These are phyloP conservation scores for Fusarium sulawesiense DNA, from an alignment of 2,329 filamentous ascomycete species.

Conservation along the genomic window DNA sequence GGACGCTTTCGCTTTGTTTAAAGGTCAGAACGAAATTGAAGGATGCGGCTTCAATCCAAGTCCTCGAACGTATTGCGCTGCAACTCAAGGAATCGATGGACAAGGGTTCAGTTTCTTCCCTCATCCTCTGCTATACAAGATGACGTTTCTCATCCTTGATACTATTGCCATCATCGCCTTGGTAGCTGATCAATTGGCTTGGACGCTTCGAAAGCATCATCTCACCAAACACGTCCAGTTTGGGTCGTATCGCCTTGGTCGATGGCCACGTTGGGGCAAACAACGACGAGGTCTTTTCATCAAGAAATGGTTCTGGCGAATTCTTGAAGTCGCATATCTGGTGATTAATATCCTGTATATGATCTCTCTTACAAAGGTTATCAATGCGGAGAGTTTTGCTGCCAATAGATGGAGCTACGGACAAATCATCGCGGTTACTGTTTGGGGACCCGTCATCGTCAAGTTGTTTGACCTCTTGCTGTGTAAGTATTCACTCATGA, in stretches of 20 bases:
- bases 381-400: conserved; percentile 52
- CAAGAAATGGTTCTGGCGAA: conserved; percentile 51
- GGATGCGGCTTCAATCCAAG: conserved; percentile 54
- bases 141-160: conserved; percentile 53
- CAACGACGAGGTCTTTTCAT: conserved; percentile 46
- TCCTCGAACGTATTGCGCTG: conserved; percentile 53
- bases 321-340: conserved; percentile 52
- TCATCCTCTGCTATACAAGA: conserved; percentile 53
- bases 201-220: conserved; percentile 53
- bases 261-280: conserved; percentile 48
- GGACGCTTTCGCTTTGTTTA: conserved; percentile 51
- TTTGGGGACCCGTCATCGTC: conserved; percentile 55
- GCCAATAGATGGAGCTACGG: conserved; percentile 53
- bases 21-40: conserved; percentile 47
- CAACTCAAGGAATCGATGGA: conserved; percentile 50
- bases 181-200: conserved; percentile 51
- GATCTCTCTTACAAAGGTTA: conserved; percentile 52
- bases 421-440: conserved; percentile 55
- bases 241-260: conserved; percentile 49
- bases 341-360: conserved; percentile 55
- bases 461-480: conserved; percentile 54
- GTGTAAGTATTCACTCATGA: conserved; percentile 45
- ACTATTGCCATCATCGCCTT: conserved; percentile 52
- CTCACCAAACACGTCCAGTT: conserved; percentile 48
- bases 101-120: conserved; percentile 53